Evolutionary conservation across 257 asterid species (phyloP), one percentile per base, ranked within the genome.

Genomic region (Gardenia jasminoides): DNA sequence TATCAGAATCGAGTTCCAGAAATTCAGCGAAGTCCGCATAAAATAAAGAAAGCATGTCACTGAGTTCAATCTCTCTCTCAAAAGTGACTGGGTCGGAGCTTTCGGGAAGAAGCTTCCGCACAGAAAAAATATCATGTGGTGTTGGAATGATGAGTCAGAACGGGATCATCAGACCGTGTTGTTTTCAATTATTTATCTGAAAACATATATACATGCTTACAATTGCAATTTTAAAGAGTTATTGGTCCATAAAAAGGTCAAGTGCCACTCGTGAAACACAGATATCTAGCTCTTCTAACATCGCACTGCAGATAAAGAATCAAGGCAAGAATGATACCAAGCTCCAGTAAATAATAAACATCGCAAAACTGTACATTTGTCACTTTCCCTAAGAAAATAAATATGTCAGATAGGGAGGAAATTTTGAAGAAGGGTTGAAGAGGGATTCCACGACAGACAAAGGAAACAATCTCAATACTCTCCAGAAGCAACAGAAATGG

Each of bases 101-200:
- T 67, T 56, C 62, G 43, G 50, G 76, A 75, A 43, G 77, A 71
- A 61, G 82, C 82, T 71, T 79, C 67, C 48, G 10, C 48, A 4
- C 12, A n/a, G 74, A 31, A 59, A 70, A 75, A 67, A 71, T 65
- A 54, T 44, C 69, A 33, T 33, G 33, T 59, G 79, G 78, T 48
- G 70, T 30, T 76, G 84, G 80, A 76, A 67, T 59, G 44, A 70
- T 70, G 77, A 41, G 72, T 80, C 81, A 70, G 31, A 65, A 73
- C 66, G 20, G 48, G 36, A 31, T 67, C 30, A 64, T 30, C 69
- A 33, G 44, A 17, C 50, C 50, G 20, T 71, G 31, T 16, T 9
- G 7, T 20, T 41, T n/a, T 33, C 43, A 80, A 44, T 69, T 67
- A 75, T 30, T 70, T 69, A 33, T 26, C 54, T 43, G 46, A 76